Evolutionary conservation across 306 rosid genomes (phyloP).

Genomic region (Pyrus communis): DNA sequence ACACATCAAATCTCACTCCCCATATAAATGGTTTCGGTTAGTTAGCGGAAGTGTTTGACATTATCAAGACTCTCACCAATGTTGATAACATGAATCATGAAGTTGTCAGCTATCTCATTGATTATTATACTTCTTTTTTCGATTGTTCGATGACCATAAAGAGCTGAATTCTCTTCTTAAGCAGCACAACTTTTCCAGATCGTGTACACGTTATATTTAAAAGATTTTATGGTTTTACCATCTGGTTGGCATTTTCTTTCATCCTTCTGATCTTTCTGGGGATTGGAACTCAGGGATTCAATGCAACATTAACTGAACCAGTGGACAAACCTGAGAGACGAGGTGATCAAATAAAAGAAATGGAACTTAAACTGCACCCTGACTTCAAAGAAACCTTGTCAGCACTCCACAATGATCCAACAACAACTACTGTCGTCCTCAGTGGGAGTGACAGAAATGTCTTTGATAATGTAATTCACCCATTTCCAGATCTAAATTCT

Average conservation of each 20-base stretch:
- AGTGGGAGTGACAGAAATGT: slow-evolving; percentile 69
- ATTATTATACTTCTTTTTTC: no score
- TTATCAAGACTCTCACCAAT: neutral
- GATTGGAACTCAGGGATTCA: no score
- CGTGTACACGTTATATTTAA: no score
- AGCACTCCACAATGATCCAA: slow-evolving; percentile 57
- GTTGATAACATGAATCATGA: neutral
- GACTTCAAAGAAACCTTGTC: slow-evolving; percentile 55
- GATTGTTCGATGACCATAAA: no score
- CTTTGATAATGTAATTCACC: slow-evolving; percentile 59
- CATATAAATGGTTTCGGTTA: neutral
- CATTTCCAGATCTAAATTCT: slow-evolving; percentile 8
- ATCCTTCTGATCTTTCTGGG: no score
- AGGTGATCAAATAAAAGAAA: no score
- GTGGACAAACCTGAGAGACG: no score
- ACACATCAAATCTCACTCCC: neutral
- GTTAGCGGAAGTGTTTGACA: neutral
- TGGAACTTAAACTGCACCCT: slow-evolving; percentile 44
- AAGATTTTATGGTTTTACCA: no score
- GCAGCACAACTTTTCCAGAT: no score
- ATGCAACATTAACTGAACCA: no score
- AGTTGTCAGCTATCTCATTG: neutral
- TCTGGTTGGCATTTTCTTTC: no score
- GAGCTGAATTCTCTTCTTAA: no score
- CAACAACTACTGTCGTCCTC: slow-evolving; percentile 77